Evolutionary conservation across 225 moss, liverwort and hornwort genomes (phyloP), one percentile per base, ranked within the genome.

Genomic region (Physcomitrium patens): DNA sequence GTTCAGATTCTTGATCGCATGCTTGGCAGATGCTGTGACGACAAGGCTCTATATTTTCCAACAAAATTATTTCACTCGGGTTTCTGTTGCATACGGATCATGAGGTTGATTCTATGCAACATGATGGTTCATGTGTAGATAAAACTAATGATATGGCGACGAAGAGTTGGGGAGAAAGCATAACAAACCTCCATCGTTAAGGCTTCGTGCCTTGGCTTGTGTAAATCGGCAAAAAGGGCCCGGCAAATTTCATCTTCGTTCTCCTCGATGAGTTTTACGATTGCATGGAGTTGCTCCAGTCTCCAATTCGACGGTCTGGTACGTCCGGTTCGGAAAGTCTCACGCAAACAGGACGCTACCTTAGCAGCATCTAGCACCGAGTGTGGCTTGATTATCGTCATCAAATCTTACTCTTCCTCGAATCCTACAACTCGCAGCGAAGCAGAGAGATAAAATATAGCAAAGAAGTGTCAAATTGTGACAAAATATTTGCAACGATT

Each of bases 141-240:
- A 37, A 4, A 37, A 37, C 7, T 37, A 7, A 37, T 37, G 31
- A 37, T 7, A 37, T 37, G 31, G 12, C 49, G 5, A 49, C 13
- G 5, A 14, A 0, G 13, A 49, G 49, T 2, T 12, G 14, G 15
- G 15, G 12, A 12, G 15, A 14, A 42, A 17, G 28, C 14, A 17
- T 4, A 60, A 42, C 12, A 42, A 43, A 67, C 75, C 68, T 70
- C 69, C 45, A 17, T 26, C 9, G 43, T 12, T 5, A 67, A 76
- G 12, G 68, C 18, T 51, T 69, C 76, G 60, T 77, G 68, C 7
- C 28, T 26, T 31, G 69, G 20, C 76, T 53, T 77, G 42, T 51
- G 48, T 49, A 77, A 66, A 49, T 77, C 62, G 8, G 8, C 49
- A 28, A 27, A 0, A 28, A 77, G 60, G 11, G 53, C 52, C 5